Evolutionary conservation across 2,329 filamentous ascomycete species (phyloP).

Genomic region (Colletotrichum destructivum): DNA sequence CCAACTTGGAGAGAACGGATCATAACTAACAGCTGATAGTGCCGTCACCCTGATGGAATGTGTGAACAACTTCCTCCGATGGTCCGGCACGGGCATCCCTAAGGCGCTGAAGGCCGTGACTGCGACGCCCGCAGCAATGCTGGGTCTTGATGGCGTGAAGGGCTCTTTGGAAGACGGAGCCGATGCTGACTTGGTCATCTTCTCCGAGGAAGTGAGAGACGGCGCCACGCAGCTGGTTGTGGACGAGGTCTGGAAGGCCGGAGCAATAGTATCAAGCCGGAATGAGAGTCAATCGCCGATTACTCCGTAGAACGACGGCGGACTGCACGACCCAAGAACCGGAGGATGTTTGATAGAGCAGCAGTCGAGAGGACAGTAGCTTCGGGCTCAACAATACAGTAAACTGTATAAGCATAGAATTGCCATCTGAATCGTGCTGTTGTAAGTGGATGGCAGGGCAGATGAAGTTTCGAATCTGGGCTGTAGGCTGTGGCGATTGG

Average conservation of each 20-base stretch:
- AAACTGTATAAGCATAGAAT: constrained; percentile 15
- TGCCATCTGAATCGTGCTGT: constrained; percentile 17
- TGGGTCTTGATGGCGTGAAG: constrained; percentile 77
- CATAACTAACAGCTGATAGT: constrained; percentile 53
- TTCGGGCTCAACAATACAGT: constrained; percentile 7
- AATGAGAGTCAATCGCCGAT: constrained; percentile 38
- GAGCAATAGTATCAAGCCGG: constrained; percentile 62
- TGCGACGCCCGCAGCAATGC: constrained; percentile 82
- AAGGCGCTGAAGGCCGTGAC: constrained; percentile 82
- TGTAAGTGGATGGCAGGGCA: constrained; percentile 8
- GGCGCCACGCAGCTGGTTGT: constrained; percentile 70
- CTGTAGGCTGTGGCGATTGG: neutral
- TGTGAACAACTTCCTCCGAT: constrained; percentile 84
- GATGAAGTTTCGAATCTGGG: neutral
- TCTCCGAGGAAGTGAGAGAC: constrained; percentile 68
- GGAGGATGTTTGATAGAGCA: neutral
- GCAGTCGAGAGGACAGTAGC: neutral
- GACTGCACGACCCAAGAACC: neutral
- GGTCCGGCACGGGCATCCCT: constrained; percentile 78
- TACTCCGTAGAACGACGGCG: constrained; percentile 4
- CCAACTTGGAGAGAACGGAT: constrained; percentile 6
- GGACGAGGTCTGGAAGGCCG: constrained; percentile 89
- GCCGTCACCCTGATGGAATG: constrained; percentile 85
- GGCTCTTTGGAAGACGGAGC: constrained; percentile 75
- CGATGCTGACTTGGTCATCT: constrained; percentile 79